Evolutionary conservation across 441 rosid species (phyloP).

Genomic region (Kokia cookei): DNA sequence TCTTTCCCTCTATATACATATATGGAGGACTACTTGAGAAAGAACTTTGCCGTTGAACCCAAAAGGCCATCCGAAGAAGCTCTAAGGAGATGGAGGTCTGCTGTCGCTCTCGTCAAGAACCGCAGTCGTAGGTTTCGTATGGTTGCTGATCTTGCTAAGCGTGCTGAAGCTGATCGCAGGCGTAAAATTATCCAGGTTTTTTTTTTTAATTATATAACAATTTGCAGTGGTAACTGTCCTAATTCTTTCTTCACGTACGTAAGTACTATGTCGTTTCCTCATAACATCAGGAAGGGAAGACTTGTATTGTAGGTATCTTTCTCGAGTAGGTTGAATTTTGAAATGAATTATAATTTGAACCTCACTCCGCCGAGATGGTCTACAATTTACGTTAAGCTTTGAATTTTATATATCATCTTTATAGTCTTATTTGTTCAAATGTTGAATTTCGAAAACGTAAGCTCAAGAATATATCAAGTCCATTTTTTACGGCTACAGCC

Average conservation of each 20-base stretch:
- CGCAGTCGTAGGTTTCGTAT: slow-evolving; percentile 46
- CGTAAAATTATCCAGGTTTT: slow-evolving; percentile 38
- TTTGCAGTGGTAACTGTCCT: background rate
- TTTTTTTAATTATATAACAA: background rate
- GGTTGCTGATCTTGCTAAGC: slow-evolving; percentile 47
- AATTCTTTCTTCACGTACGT: background rate
- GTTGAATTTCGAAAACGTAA: background rate
- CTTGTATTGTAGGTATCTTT: background rate
- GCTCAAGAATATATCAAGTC: background rate
- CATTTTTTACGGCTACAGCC: background rate
- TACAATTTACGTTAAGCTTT: background rate
- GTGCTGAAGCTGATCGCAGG: slow-evolving; percentile 39
- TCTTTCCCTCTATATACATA: background rate
- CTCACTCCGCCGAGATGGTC: background rate
- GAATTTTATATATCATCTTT: background rate
- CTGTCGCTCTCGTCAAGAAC: slow-evolving; percentile 39
- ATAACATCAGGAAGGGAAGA: background rate
- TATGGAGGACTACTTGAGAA: slow-evolving; percentile 33
- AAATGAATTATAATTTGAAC: background rate
- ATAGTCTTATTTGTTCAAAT: background rate
- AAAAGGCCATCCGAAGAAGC: slow-evolving; percentile 40
- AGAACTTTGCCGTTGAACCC: slow-evolving; percentile 33
- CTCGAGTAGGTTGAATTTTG: background rate
- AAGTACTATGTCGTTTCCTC: background rate
- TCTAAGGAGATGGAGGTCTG: slow-evolving; percentile 31